Evolutionary conservation across 208 protist species (phyloP).

Genomic region (Wallacemonas rigidus): DNA sequence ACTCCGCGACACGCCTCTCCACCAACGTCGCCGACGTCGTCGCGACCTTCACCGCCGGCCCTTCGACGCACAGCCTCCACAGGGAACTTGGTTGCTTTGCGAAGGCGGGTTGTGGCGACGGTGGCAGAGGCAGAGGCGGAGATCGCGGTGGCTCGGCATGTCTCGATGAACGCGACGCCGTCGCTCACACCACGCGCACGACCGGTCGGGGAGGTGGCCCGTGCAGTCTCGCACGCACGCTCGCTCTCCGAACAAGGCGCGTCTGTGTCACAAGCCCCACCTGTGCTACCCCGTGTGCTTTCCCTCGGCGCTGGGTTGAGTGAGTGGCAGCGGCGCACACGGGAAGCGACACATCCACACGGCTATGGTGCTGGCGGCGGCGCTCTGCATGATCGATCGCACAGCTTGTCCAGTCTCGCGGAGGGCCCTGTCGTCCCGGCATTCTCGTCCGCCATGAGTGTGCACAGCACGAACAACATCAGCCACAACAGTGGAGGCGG

Average conservation of each 20-base stretch:
- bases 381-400: background rate
- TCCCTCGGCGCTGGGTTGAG: constrained; percentile 8
- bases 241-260: background rate
- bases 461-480: no score
- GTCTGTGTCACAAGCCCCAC: background rate
- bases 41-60: background rate
- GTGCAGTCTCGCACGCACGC: background rate
- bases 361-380: background rate
- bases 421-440: background rate
- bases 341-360: background rate
- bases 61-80: constrained; percentile 8
- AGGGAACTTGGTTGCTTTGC: background rate
- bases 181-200: background rate
- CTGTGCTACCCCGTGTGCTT: background rate
- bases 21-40: background rate
- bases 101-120: constrained; percentile 6
- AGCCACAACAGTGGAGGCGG: no score
- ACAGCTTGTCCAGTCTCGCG: constrained; percentile 1
- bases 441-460: no score
- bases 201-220: no score
- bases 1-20: background rate
- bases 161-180: background rate
- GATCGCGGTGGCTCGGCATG: background rate
- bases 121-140: background rate
- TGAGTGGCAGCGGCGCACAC: background rate